A percentile compares a stretch with the other conserved stretches of the same genome.
phyloP scores from a whole-genome alignment of 2,329 filamentous ascomycete species.

The Fusarium denticulatum region DNA sequence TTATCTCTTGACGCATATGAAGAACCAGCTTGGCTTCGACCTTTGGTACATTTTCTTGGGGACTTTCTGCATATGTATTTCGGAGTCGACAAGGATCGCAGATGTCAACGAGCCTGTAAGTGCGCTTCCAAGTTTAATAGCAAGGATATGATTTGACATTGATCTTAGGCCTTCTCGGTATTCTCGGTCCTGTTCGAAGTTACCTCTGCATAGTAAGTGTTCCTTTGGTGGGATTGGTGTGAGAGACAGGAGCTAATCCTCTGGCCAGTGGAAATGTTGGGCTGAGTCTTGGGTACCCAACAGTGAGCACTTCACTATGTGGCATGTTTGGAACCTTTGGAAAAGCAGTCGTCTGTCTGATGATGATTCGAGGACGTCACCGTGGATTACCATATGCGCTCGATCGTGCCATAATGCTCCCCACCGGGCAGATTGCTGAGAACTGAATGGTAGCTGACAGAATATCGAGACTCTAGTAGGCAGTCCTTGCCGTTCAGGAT shows the following conservation, averaged over 20 bases:
- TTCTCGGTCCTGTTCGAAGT: conserved; percentile 48
- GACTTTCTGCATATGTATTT: conserved; percentile 48
- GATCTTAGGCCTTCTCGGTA: conserved; percentile 38
- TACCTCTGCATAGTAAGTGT: conserved; percentile 44
- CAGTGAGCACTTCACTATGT: conserved; percentile 39
- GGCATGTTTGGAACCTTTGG: conserved; percentile 45
- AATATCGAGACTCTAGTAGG: not conserved
- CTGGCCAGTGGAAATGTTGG: conserved; percentile 47
- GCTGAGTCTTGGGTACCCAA: conserved; percentile 46
- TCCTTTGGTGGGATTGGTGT: accelerated
- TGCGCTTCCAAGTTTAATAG: accelerated
- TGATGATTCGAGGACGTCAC: conserved; percentile 51
- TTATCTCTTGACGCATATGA: conserved; percentile 48
- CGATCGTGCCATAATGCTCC: conserved; percentile 46
- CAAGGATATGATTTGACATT: not conserved
- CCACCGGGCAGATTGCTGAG: conserved; percentile 1
- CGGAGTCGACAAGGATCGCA: conserved; percentile 35
- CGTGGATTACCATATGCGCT: conserved; percentile 47
- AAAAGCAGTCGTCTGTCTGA: conserved; percentile 48
- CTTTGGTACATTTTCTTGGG: conserved; percentile 54
- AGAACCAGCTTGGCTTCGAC: conserved; percentile 52
- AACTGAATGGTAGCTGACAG: not conserved
- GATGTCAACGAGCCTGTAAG: conserved; percentile 37
- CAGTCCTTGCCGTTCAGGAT: too few species aligned
- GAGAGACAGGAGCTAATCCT: not conserved